phyloP scores from a whole-genome alignment of 2,329 filamentous ascomycete genomes.

The Fusarium sp. region DNA sequence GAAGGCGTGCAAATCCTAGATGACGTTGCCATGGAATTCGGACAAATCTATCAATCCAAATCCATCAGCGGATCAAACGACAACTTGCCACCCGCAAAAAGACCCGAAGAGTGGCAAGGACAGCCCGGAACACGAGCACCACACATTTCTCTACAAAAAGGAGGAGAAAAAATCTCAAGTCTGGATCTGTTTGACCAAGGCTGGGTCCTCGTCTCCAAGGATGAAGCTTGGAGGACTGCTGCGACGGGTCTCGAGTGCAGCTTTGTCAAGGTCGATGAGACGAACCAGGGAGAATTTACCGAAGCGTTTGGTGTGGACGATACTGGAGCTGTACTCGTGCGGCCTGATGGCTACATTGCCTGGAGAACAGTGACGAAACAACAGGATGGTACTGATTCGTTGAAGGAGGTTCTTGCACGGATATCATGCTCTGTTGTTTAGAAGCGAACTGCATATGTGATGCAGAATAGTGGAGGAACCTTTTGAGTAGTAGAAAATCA shows the following conservation, averaged over 20 bases:
- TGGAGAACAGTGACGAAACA: constrained; percentile 7
- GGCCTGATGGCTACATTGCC: constrained; percentile 27
- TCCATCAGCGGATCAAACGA: background rate
- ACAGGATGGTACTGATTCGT: background rate
- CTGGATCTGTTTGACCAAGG: constrained; percentile 21
- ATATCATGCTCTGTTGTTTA: background rate
- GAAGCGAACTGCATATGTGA: background rate
- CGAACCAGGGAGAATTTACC: background rate
- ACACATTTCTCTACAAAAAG: constrained; percentile 23
- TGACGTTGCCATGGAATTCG: constrained; percentile 27
- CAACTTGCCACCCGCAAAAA: constrained; percentile 14
- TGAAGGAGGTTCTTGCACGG: background rate
- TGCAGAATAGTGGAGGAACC: background rate
- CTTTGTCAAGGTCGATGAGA: constrained; percentile 21
- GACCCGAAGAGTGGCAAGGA: constrained; percentile 39
- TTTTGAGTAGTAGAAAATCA: background rate
- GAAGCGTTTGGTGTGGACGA: constrained; percentile 3
- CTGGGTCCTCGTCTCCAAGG: constrained; percentile 23
- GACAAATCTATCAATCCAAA: constrained; percentile 22
- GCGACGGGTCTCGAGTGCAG: background rate
- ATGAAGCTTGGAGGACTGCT: constrained; percentile 7
- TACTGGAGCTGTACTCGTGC: constrained; percentile 12
- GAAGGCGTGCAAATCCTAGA: constrained; percentile 14
- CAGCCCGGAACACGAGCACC: constrained; percentile 39
- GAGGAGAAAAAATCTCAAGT: constrained; percentile 8